Evolutionary conservation across 768 basidiomycete species (phyloP).

Genomic region (Tylopilus sp.): DNA sequence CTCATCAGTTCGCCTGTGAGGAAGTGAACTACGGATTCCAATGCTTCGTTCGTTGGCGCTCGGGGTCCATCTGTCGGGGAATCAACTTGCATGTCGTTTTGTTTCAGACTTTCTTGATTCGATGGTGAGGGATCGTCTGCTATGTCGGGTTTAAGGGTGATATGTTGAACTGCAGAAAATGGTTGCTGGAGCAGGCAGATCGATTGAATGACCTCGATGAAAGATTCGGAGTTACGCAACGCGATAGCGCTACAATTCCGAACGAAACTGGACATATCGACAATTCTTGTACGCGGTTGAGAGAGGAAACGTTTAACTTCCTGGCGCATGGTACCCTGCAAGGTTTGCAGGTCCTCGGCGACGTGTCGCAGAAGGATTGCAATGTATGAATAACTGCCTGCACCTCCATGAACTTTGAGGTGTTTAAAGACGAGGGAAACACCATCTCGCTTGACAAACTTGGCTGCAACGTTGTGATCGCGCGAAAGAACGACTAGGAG

Average conservation of each 20-base stretch:
- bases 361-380: conserved; percentile 89
- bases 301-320: conserved; percentile 80
- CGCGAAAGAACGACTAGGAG: conserved; percentile 83
- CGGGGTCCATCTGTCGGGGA: conserved; percentile 21
- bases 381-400: conserved; percentile 77
- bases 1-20: conserved; percentile 69
- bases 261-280: conserved; percentile 72
- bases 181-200: conserved; percentile 73
- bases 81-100: conserved; percentile 63
- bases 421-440: conserved; percentile 62
- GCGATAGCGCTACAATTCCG: conserved; percentile 76
- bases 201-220: conserved; percentile 69
- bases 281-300: conserved; percentile 62
- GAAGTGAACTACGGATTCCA: conserved; percentile 64
- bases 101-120: conserved; percentile 16
- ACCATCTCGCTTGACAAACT: conserved; percentile 68
- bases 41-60: conserved; percentile 38
- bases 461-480: conserved; percentile 57
- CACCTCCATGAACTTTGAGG: conserved; percentile 53
- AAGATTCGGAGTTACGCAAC: conserved; percentile 72
- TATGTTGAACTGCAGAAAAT: conserved; percentile 51
- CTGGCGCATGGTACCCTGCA: conserved; percentile 75
- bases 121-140: conserved; percentile 9
- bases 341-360: conserved; percentile 67
- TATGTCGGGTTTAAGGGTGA: conserved; percentile 51